These are phyloP conservation scores for Ascochyta clinopodiicola DNA, from an alignment of 2,329 filamentous ascomycete species.

Conservation along the genomic window DNA sequence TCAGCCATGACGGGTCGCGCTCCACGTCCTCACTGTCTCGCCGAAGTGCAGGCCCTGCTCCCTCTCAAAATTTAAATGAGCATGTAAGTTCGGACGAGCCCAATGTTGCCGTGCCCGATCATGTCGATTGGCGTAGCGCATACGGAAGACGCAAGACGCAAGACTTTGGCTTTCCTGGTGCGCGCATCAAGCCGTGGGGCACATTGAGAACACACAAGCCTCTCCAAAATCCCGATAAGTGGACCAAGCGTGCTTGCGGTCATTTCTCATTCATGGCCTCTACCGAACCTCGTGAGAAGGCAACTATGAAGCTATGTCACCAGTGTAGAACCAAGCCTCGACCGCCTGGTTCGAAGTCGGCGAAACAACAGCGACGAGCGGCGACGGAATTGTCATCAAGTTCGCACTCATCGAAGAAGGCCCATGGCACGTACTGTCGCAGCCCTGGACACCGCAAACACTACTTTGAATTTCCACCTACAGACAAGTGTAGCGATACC, in stretches of 20 bases:
- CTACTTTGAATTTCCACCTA: conserved; percentile 22
- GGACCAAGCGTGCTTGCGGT: conserved; percentile 39
- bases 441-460: conserved; percentile 16
- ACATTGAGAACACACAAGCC: conserved; percentile 19
- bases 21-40: conserved; percentile 20
- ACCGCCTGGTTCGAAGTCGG: neutral
- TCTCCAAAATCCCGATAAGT: conserved; percentile 32
- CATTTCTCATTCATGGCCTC: conserved; percentile 31
- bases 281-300: conserved; percentile 24
- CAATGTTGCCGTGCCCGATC: conserved; percentile 27
- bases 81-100: conserved; percentile 5
- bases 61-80: neutral
- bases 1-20: conserved; percentile 36
- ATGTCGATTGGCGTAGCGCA: conserved; percentile 38
- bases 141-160: conserved; percentile 41
- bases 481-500: conserved; percentile 32
- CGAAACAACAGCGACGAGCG: conserved; percentile 15
- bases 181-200: conserved; percentile 32
- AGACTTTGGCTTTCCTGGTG: conserved; percentile 45
- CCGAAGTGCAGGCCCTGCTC: neutral
- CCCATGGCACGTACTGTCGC: neutral
- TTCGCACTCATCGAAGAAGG: conserved; percentile 13
- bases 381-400: conserved; percentile 21
- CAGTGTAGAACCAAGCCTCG: conserved; percentile 28
- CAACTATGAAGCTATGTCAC: conserved; percentile 23